Percentiles rank a stretch among this genome's conserved stretches.
phyloP scores from a whole-genome alignment of 1,139 yeast genomes.

The Pichia cactophila region DNA sequence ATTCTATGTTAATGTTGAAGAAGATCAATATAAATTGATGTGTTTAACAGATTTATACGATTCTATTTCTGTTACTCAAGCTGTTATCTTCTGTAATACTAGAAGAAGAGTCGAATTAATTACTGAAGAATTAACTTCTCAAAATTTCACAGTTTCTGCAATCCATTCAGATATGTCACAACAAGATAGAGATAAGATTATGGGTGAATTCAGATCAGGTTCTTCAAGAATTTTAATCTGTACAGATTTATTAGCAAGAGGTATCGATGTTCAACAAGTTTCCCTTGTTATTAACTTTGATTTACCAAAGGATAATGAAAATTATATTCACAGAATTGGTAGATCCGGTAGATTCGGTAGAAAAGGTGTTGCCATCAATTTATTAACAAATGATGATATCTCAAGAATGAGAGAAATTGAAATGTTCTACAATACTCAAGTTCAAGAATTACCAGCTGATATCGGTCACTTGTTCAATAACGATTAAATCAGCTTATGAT shows the following conservation, averaged over 20 bases:
- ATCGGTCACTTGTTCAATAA: slow-evolving; percentile 64
- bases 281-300: slow-evolving; percentile 97
- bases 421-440: slow-evolving; percentile 96
- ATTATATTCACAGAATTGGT: slow-evolving; percentile 99
- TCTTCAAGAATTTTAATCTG: slow-evolving; percentile 95
- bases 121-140: slow-evolving; percentile 76
- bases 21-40: slow-evolving; percentile 90
- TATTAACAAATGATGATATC: slow-evolving; percentile 86
- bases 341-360: slow-evolving; percentile 99
- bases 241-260: slow-evolving; percentile 98
- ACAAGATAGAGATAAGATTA: slow-evolving; percentile 93
- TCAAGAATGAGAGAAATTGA: slow-evolving; percentile 95
- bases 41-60: slow-evolving; percentile 96
- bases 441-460: slow-evolving; percentile 96
- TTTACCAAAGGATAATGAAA: slow-evolving; percentile 94
- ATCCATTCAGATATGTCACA: slow-evolving; percentile 98
- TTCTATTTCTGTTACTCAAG: slow-evolving; percentile 96
- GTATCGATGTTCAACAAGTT: slow-evolving; percentile 99
- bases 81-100: slow-evolving; percentile 99
- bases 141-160: slow-evolving; percentile 92
- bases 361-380: slow-evolving; percentile 99
- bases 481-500: slow-evolving; percentile 20
- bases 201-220: slow-evolving; percentile 98
- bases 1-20: slow-evolving; percentile 89
- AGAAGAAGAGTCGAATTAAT: slow-evolving; percentile 94